Percentiles rank a stretch among this genome's conserved stretches.
Conservation (phyloP, 2,329 filamentous ascomycete genomes). For the Bertia moriformis region DNA sequence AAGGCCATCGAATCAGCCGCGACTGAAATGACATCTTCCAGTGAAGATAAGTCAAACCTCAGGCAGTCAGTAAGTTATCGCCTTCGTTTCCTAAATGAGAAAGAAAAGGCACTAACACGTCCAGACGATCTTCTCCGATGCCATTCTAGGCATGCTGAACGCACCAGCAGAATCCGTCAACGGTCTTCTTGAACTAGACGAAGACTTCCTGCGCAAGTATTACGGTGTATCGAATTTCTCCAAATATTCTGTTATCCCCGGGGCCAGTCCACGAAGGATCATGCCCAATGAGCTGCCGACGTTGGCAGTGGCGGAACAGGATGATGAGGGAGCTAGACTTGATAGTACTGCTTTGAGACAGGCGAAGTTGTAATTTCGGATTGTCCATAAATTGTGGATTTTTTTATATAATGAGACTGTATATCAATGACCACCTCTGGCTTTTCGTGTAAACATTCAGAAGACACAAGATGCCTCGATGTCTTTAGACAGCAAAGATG, state of each 20-base stretch:
- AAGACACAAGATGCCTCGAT: no score
- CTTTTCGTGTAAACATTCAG: no score
- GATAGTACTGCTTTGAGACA: conserved; percentile 36
- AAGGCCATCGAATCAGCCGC: conserved; percentile 62
- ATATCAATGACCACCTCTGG: no score
- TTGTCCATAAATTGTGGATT: no score
- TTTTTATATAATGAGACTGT: no score
- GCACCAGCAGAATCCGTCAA: conserved; percentile 49
- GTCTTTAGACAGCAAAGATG: no score
- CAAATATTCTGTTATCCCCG: conserved; percentile 56
- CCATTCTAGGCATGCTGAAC: conserved; percentile 56
- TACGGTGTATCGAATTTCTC: conserved; percentile 55
- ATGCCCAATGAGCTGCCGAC: conserved; percentile 62
- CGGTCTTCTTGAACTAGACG: conserved; percentile 60
- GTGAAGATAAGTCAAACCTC: conserved; percentile 38
- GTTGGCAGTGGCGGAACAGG: conserved; percentile 61
- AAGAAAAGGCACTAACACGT: neutral
- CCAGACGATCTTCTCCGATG: conserved; percentile 62
- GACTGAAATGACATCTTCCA: conserved; percentile 34
- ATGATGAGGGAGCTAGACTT: conserved; percentile 60
- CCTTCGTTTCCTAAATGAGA: conserved; percentile 11
- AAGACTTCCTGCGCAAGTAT: conserved; percentile 61
- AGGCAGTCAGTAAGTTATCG: conserved; percentile 29
- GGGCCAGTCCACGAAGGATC: conserved; percentile 53
- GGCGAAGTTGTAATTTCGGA: neutral